Evolutionary conservation across 495 filamentous ascomycete species (phyloP).

Genomic region (Penicillium tannophilum): DNA sequence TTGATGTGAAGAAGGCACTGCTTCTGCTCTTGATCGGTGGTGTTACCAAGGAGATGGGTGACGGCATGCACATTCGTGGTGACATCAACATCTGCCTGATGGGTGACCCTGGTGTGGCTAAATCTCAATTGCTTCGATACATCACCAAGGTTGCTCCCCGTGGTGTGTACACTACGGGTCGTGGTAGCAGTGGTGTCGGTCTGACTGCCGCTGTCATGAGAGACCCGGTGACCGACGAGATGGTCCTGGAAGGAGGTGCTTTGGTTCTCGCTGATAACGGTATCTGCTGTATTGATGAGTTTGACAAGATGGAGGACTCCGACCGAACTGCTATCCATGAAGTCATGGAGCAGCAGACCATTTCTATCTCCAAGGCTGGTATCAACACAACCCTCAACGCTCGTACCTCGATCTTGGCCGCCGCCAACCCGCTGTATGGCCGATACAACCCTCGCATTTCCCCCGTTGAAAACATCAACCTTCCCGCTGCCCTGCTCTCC

Average conservation of each 20-base stretch:
- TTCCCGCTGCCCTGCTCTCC: slow-evolving; percentile 91
- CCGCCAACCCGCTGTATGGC: slow-evolving; percentile 95
- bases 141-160: slow-evolving; percentile 97
- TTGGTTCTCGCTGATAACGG: slow-evolving; percentile 96
- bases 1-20: slow-evolving; percentile 97
- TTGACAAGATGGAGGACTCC: slow-evolving; percentile 98
- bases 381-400: slow-evolving; percentile 96
- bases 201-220: slow-evolving; percentile 98
- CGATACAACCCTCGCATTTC: slow-evolving; percentile 97
- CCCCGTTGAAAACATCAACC: slow-evolving; percentile 97
- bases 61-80: slow-evolving; percentile 97
- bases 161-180: slow-evolving; percentile 96
- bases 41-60: slow-evolving; percentile 95
- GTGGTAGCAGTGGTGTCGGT: slow-evolving; percentile 94
- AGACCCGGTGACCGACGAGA: slow-evolving; percentile 97
- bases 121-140: slow-evolving; percentile 96
- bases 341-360: slow-evolving; percentile 99
- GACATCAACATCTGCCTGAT: slow-evolving; percentile 99
- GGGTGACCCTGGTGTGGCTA: slow-evolving; percentile 99
- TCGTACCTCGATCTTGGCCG: slow-evolving; percentile 94
- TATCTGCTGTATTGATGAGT: slow-evolving; percentile 99
- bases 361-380: slow-evolving; percentile 97
- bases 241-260: slow-evolving; percentile 96
- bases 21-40: slow-evolving; percentile 92
- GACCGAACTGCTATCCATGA: slow-evolving; percentile 98